Percentiles rank a stretch among this genome's conserved stretches.
Conservation (phyloP, 2,329 filamentous ascomycete species). For the Alternaria sp. region DNA sequence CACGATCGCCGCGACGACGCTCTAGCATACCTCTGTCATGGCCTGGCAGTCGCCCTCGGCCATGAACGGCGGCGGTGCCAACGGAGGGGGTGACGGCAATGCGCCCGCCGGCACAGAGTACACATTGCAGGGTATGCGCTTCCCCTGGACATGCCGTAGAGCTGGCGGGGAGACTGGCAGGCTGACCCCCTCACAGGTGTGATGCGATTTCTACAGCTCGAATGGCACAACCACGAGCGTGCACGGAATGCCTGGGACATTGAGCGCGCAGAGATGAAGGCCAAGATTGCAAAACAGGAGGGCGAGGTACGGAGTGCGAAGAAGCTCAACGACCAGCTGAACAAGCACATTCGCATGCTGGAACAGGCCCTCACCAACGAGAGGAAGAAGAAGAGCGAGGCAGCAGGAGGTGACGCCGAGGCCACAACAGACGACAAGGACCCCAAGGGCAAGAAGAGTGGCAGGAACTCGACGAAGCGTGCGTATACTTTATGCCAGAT, state of each 20-base stretch:
- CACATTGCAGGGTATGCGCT: slow-evolving; percentile 68
- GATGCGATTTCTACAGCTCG: slow-evolving; percentile 98
- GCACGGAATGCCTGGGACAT: slow-evolving; percentile 99
- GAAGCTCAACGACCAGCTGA: slow-evolving; percentile 84
- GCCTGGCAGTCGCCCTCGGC: slow-evolving; percentile 74
- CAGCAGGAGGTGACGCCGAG: slow-evolving; percentile 58
- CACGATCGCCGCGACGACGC: slow-evolving; percentile 29
- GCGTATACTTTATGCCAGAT: slow-evolving; percentile 4
- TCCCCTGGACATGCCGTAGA: not conserved
- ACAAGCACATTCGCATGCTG: slow-evolving; percentile 87
- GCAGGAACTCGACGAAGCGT: slow-evolving; percentile 36
- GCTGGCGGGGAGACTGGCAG: slow-evolving; percentile 5
- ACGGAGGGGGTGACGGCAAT: slow-evolving; percentile 56
- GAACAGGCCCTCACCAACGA: slow-evolving; percentile 88
- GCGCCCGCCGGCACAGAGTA: slow-evolving; percentile 71
- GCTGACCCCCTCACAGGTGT: slow-evolving; percentile 67
- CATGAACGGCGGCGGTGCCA: slow-evolving; percentile 63
- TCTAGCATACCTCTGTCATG: slow-evolving; percentile 56
- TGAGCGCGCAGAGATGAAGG: slow-evolving; percentile 98
- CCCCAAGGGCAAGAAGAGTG: slow-evolving; percentile 43
- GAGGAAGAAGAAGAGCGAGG: slow-evolving; percentile 68
- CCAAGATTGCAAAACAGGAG: slow-evolving; percentile 91
- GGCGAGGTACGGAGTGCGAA: slow-evolving; percentile 87
- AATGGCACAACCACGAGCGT: slow-evolving; percentile 98
- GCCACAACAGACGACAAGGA: slow-evolving; percentile 53